phyloP scores from a whole-genome alignment of 2,329 filamentous ascomycete species.

The Alternaria gaisen region DNA sequence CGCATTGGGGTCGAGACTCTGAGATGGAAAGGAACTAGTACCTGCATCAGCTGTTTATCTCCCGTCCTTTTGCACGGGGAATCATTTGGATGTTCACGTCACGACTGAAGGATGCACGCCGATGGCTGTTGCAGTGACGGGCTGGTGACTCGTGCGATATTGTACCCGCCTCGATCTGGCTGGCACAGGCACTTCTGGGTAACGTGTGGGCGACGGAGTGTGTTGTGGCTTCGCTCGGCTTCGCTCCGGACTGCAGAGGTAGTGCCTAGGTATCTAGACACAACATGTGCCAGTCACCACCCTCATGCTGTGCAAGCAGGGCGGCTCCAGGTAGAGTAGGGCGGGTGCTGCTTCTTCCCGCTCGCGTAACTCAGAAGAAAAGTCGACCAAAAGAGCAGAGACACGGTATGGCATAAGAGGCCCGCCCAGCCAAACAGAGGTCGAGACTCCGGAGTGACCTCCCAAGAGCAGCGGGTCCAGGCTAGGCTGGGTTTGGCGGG shows the following conservation, averaged over 20 bases:
- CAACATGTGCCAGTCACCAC: conserved; percentile 12
- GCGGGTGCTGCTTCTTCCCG: conserved; percentile 9
- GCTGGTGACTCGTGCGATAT: conserved; percentile 23
- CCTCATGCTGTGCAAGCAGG: conserved; percentile 17
- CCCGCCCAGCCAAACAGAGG: neutral
- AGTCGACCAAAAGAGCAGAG: neutral
- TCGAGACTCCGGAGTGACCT: conserved; percentile 10
- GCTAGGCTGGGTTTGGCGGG: conserved; percentile 12
- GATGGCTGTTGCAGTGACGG: conserved; percentile 1
- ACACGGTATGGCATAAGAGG: conserved; percentile 2
- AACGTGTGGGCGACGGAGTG: conserved; percentile 19
- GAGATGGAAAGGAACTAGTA: conserved; percentile 15
- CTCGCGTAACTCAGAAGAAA: conserved; percentile 6
- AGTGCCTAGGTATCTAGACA: conserved; percentile 7
- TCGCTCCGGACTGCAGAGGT: conserved; percentile 19
- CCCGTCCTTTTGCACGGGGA: conserved; percentile 9
- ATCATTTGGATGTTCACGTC: conserved; percentile 1
- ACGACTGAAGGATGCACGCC: neutral
- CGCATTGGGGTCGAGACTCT: neutral
- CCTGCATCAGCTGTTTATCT: conserved; percentile 18
- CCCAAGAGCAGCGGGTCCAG: conserved; percentile 9
- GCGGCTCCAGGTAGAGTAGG: conserved; percentile 14
- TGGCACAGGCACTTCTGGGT: conserved; percentile 6
- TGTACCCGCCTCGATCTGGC: conserved; percentile 5
- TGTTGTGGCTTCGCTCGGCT: conserved; percentile 25